Base-by-base conservation (phyloP, 495 filamentous ascomycete genomes). In the Chaetomium tenue region DNA sequence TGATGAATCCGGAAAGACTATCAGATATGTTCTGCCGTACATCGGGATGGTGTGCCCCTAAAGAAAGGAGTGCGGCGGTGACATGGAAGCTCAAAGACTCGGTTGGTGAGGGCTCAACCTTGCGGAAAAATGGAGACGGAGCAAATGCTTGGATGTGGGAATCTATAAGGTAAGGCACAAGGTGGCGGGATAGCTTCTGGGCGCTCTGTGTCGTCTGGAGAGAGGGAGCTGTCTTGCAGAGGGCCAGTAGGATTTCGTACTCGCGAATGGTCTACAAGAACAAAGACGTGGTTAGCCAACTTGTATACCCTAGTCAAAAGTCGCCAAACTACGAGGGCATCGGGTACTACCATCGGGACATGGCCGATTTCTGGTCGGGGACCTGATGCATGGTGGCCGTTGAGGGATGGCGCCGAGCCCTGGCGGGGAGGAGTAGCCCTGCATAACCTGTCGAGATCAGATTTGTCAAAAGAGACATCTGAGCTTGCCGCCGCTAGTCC, bases 71-170 rank as follows among this genome's bases (percentile, higher is more conserved):
- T 8, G 92, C 93, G 0, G 81, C 83, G 1, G 91, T 88, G 52
- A 98, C 81, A 64, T 88, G 85, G 63, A 84, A 87, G n/a, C 90
- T 88, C 33, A 98, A 82, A 1, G 86, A 81, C 77, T 98, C 94
- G 85, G 91, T 94, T 16, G 94, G 95, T 3, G 93, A 96, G 13
- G 92, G 91, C 66, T 90, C 86, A 66, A 96, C 85, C 64, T 83
- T 87, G 44, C 86, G 88, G 63, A 97, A 87, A 73, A 90, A 90
- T 0, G 93, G 91, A 50, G 93, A 96, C 2, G 86, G 78, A 9
- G 85, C 84, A 65, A 98, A 89, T 26, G 82, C 72, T 72, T 97
- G 94, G 56, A 81, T 80, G 66, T 90, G 88, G 15, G 90, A 88
- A 71, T 97, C 91, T 60, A 89, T 84, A 40, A 97, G 79, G 75